Evolutionary conservation across 495 filamentous ascomycete genomes (phyloP), one percentile per base, ranked within the genome.

Genomic region (Corynascus novoguineensis): DNA sequence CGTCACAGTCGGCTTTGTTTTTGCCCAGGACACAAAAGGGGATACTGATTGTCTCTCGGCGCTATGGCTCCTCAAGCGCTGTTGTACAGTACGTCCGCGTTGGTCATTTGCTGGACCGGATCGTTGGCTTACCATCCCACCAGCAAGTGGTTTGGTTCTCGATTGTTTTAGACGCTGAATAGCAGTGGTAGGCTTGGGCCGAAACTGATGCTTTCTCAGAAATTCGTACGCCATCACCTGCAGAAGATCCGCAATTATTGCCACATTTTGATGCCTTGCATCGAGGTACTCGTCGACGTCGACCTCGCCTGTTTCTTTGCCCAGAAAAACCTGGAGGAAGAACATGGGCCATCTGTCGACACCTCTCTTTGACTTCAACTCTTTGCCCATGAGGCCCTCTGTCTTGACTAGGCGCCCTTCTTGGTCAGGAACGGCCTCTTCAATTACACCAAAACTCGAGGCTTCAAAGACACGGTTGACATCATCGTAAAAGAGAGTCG

Each of bases 321-420:
- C 64, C 5, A 81, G 59, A 4, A 77, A 72, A n/a, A 98, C 82
- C 8, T 82, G 83, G 32, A 98, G 75, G 64, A 85, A 86, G 62
- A 96, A 97, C 87, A 93, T 95, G 2, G 92, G 90, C 87, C 87
- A 95, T 58, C 84, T 79, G 66, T 96, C 90, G 29, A 89, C 73
- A 0, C 82, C 81, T 66, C 88, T 92, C 19, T 75, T 76, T 15
- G 70, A 74, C 64, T 74, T 85, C 37, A 86, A 68, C 34, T 86
- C 82, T 57, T 73, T 77, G 31, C 70, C 73, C 0, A 81, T 85
- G 58, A 75, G 81, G 1, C 77, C 76, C 38, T 78, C 69, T 58
- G 62, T 55, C 72, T 78, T 59, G 31, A 17, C 35, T 6, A 51
- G 57, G 1, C 6, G 25, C 7, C 54, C 55, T 15, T 67, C 61